These are phyloP conservation scores for Babesia gibsoni DNA, from an alignment of 169 alveolate genomes.

Conservation along the genomic window DNA sequence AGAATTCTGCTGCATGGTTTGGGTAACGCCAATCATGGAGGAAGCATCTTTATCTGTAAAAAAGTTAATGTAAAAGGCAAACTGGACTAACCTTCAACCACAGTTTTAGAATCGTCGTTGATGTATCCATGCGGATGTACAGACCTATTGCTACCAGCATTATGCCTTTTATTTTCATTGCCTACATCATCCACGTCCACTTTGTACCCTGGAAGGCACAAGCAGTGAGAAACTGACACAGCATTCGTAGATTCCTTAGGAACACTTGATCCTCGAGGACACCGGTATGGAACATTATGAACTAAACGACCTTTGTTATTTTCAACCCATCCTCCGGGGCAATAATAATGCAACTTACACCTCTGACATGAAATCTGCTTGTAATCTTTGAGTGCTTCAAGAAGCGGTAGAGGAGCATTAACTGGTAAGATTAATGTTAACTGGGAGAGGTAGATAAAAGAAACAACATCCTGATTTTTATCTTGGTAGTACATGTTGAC, in stretches of 20 bases:
- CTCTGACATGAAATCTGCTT: conserved; percentile 34
- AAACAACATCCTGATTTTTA: conserved; percentile 1
- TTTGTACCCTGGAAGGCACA: conserved; percentile 72
- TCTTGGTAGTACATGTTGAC: background rate
- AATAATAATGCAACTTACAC: conserved; percentile 44
- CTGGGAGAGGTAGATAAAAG: conserved; percentile 35
- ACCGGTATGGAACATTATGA: conserved; percentile 71
- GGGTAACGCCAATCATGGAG: too few relatives aligned
- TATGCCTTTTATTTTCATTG: background rate
- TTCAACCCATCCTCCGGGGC: conserved; percentile 65
- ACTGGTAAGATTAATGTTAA: conserved; percentile 7
- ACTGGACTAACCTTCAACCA: too few relatives aligned
- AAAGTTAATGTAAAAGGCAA: too few relatives aligned
- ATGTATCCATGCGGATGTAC: background rate
- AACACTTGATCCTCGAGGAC: conserved; percentile 72
- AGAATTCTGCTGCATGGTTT: too few relatives aligned
- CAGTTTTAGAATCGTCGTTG: background rate
- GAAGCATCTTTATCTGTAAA: too few relatives aligned
- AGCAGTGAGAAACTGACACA: conserved; percentile 64
- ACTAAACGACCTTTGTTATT: conserved; percentile 37
- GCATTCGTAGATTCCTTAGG: conserved; percentile 69
- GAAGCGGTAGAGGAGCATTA: background rate
- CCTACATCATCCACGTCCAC: conserved; percentile 7
- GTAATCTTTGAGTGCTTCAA: background rate
- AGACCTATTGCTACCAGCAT: background rate